Evolutionary conservation across 2,329 filamentous ascomycete genomes (phyloP).

Genomic region (Lomentospora prolificans): DNA sequence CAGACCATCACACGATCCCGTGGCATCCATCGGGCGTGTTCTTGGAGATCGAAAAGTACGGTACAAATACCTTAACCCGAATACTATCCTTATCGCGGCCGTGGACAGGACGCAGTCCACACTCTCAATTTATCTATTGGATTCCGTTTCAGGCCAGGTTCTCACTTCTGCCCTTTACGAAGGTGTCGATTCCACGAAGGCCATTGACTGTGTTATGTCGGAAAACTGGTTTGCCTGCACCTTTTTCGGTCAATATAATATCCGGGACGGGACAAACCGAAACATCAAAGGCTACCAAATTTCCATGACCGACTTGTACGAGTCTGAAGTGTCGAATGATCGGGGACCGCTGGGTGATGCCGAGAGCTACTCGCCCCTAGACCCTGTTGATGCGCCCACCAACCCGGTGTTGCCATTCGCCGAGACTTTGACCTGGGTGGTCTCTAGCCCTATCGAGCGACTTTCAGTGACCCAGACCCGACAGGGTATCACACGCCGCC

Average conservation of each 20-base stretch:
- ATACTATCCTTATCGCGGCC: slow-evolving; percentile 67
- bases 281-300: slow-evolving; percentile 76
- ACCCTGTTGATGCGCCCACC: slow-evolving; percentile 48
- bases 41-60: slow-evolving; percentile 85
- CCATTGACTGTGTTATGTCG: slow-evolving; percentile 67
- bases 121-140: slow-evolving; percentile 69
- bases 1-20: slow-evolving; percentile 67
- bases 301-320: slow-evolving; percentile 79
- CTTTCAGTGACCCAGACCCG: slow-evolving; percentile 80
- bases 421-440: slow-evolving; percentile 69
- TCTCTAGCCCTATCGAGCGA: slow-evolving; percentile 67
- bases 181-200: slow-evolving; percentile 63
- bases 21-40: slow-evolving; percentile 91
- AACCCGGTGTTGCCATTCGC: slow-evolving; percentile 59
- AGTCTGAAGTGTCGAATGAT: slow-evolving; percentile 74
- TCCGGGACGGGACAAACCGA: slow-evolving; percentile 40
- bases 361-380: slow-evolving; percentile 68
- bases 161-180: slow-evolving; percentile 61
- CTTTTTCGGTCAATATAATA: slow-evolving; percentile 54
- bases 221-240: slow-evolving; percentile 96
- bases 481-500: slow-evolving; percentile 80
- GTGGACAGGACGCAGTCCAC: slow-evolving; percentile 46
- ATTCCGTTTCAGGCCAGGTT: slow-evolving; percentile 75
- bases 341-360: slow-evolving; percentile 65
- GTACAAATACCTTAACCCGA: slow-evolving; percentile 95